Base-by-base conservation (phyloP, 768 basidiomycete genomes). In the Leccinellum luteum region DNA sequence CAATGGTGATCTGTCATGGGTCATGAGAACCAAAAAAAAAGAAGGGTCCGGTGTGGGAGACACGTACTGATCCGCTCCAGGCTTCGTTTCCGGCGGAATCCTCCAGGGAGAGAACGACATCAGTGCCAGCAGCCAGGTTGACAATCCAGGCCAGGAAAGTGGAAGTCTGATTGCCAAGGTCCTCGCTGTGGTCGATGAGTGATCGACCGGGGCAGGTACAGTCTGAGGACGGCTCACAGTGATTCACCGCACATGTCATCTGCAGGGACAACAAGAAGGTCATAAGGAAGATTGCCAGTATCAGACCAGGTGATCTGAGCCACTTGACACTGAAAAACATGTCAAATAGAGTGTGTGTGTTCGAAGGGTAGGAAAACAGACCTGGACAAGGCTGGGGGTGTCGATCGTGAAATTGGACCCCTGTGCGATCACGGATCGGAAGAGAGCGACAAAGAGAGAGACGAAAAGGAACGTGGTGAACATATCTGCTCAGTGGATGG, bases 381-480 rank as follows among this genome's bases (percentile, higher is more conserved):
- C 88, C 78, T 88, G 84, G 60, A 69, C 72, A 48, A 87, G 61
- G 4, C 52, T 9, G 41, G 87, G 86, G 25, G 81, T 81, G 62
- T 65, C 67, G 65, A 90, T 75, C 43, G 73, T 67, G 63, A 90
- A 80, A 19, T 73, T 76, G 57, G 60, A 61, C 32, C 49, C 49
- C 45, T 67, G 66, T 1, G 89, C 85, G 54, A 80, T 63, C 54
- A 76, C 85, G 67, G 75, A 75, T 60, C 68, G 76, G 66, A 83
- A 64, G 70, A 85, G 75, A 63, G 77, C 68, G 67, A 80, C 73
- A 77, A 90, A 74, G 85, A 91, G 82, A 66, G 87, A 78, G 75
- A 83, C 69, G 59, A 81, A 80, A 89, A 90, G 52, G 89, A 92
- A 74, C 75, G 90, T 89, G 77, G 83, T 76, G 81, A 85, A 85